Evolutionary conservation across 176 grass and related monocot genomes (phyloP), one percentile per base, ranked within the genome.

Genomic region (Musa beccarii): DNA sequence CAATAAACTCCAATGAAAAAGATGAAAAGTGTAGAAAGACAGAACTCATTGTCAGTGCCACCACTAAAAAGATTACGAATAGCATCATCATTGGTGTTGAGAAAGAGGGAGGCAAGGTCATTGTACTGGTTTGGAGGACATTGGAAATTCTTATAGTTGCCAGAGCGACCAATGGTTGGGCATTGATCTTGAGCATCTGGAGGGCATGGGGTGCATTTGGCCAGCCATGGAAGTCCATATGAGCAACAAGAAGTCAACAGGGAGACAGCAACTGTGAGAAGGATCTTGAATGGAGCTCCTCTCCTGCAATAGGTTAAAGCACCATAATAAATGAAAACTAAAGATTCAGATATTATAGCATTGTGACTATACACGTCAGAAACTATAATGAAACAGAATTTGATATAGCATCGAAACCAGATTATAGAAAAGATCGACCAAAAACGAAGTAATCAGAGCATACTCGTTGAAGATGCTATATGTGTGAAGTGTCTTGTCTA

Each of bases 1-100:
- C 34, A 50, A 79, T 84, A 92, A 43, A 89, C 52, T 14, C 78
- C 74, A 14, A 26, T 9, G 69, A 89, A 92, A 84, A 89, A 92
- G 56, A 28, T 49, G 2, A 86, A 24, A 2, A 92, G 82, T 52
- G 76, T 82, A 53, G 73, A 65, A 52, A 86, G 75, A 12, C 72
- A 68, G 76, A 92, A 92, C 79, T 92, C 86, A 16, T 19, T 50
- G 43, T 82, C 79, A 0, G 82, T 87, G 43, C 72, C 74, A 7
- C 49, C 76, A 43, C 86, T 87, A 82, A 92, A 89, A 66, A 92
- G 84, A 57, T 92, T 92, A 16, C 90, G 86, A 76, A 92, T 86
- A 74, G 90, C 84, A 52, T 92, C 84, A 52, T 92, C 86, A 66
- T 92, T 92, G 63, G 90, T 87, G 76, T 89, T 89, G 76, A 92